Evolutionary conservation across 805 yeast species (phyloP), one percentile per base, ranked within the genome.

Genomic region (Suhomyces pyralidae): DNA sequence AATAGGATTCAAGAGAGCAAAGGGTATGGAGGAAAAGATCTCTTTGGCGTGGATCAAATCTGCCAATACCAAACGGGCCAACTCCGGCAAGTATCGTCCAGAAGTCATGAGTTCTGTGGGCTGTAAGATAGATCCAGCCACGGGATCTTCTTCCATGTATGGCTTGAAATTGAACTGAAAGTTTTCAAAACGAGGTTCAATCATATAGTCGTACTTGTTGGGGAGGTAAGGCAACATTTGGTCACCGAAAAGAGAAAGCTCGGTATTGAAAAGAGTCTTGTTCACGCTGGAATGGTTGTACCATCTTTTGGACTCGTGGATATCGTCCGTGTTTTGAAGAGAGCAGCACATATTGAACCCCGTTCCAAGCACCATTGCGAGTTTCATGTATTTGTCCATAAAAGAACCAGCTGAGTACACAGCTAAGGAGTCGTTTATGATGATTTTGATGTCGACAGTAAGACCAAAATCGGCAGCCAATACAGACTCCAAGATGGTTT

Each of bases 361-460:
- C 2, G 92, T 86, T 0, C 92, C 91, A 48, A 85, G 65, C 3
- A 86, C 87, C 57, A 86, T 57, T 0, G 88, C 86, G 45, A 85
- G 58, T 51, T 68, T 61, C 58, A 73, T 67, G 54, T 60, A 57
- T 17, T 63, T 58, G 52, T 71, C 74, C 52, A 70, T 54, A 50
- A 77, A 74, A 2, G 69, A 54, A 8, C 84, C 85, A 0, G 88
- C 78, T 9, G 85, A 68, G 61, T 77, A 81, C 0, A 84, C 88
- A 0, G 88, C 85, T n/a, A 83, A 76, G 1, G 88, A 80, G 61
- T 83, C 91, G 63, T 86, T 86, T 28, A 85, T 69, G 38, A 85
- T 75, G 14, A 76, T 66, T 54, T 71, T 65, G 20, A 85, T 74
- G 14, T 68, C 62, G 15, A 79, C 65, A 1, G 58, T 49, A 7